Percentiles rank a stretch among this genome's conserved stretches.
Evolutionary conservation across 345 rosid genomes (phyloP).

Genomic region (Hibiscus tridactylites): DNA sequence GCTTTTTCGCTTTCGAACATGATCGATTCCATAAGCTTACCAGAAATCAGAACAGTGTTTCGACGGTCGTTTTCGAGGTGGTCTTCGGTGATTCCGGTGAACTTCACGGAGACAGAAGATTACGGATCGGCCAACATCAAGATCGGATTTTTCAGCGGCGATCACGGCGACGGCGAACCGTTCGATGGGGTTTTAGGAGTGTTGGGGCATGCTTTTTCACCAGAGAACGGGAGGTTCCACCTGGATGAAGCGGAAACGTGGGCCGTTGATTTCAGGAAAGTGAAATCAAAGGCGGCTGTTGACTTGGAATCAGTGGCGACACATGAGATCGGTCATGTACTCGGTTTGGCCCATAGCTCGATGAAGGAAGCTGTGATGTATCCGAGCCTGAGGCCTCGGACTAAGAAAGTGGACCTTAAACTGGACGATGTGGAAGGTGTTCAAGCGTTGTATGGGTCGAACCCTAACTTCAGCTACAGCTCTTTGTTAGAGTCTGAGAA

Average conservation of each 20-base stretch:
- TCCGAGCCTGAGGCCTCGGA: constrained; percentile 70
- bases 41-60: constrained; percentile 40
- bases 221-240: constrained; percentile 76
- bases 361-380: constrained; percentile 85
- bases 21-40: constrained; percentile 40
- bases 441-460: constrained; percentile 61
- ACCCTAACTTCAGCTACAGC: constrained; percentile 56
- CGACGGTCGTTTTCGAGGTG: constrained; percentile 56
- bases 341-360: constrained; percentile 82
- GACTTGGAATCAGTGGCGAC: constrained; percentile 93
- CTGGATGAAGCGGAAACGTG: constrained; percentile 76
- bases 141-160: constrained; percentile 57
- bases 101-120: constrained; percentile 42
- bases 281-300: constrained; percentile 49
- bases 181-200: constrained; percentile 87
- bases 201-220: constrained; percentile 82
- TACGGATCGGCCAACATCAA: constrained; percentile 42
- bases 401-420: constrained; percentile 53
- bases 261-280: constrained; percentile 47
- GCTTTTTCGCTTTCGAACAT: constrained; percentile 44
- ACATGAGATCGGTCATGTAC: constrained; percentile 87
- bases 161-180: constrained; percentile 81
- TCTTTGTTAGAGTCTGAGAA: constrained; percentile 50
- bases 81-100: constrained; percentile 69
- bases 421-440: constrained; percentile 83